phyloP scores from a whole-genome alignment of 2,329 filamentous ascomycete genomes.

The Pseudogymnoascus sp. region DNA sequence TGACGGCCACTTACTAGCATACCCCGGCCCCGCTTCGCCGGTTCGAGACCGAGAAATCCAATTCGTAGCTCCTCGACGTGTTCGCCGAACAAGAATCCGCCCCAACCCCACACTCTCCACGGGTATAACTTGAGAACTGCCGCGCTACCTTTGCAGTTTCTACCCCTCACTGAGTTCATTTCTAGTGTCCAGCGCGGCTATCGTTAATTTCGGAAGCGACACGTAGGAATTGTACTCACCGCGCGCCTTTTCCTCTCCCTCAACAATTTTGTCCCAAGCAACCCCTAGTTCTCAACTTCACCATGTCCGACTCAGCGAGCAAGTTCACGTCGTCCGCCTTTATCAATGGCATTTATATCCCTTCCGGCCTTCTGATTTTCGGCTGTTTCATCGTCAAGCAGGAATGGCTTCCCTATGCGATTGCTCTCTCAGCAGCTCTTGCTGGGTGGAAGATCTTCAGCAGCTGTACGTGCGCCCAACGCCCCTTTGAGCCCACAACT shows the following conservation, averaged over 20 bases:
- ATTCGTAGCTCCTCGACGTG: background rate
- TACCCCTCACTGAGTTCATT: background rate
- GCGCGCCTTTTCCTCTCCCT: background rate
- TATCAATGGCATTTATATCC: constrained; percentile 75
- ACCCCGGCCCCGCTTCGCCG: background rate
- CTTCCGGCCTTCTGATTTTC: constrained; percentile 68
- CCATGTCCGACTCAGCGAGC: background rate
- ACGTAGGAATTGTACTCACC: background rate
- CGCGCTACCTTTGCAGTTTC: background rate
- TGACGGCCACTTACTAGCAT: background rate
- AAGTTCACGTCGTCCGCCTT: constrained; percentile 47
- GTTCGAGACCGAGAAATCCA: constrained; percentile 8
- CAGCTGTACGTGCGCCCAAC: constrained; percentile 50
- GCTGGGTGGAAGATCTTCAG: constrained; percentile 65
- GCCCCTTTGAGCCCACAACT: background rate
- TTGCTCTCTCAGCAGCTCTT: constrained; percentile 57
- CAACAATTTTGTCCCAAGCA: constrained; percentile 3
- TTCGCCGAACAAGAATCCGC: background rate
- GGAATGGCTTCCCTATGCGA: constrained; percentile 68
- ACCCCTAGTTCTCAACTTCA: background rate
- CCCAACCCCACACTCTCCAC: background rate
- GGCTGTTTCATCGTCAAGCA: constrained; percentile 72
- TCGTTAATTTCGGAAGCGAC: background rate
- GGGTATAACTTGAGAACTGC: constrained; percentile 2
- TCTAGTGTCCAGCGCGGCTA: background rate